Base-by-base conservation (phyloP, 768 basidiomycete genomes). In the Amanita subjunquillea region DNA sequence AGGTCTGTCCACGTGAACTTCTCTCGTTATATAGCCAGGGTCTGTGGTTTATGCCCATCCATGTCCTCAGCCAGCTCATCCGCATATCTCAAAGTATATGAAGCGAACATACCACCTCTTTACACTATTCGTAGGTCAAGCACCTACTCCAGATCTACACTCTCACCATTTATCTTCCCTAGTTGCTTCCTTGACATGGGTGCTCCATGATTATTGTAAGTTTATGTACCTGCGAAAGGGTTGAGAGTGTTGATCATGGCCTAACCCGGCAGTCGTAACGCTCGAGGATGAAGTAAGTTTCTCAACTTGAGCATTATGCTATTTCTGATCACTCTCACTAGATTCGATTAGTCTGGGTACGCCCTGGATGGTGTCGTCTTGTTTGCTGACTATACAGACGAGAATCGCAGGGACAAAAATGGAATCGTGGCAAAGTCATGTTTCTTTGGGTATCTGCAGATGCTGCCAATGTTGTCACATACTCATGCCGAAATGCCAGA, bases 281-380 rank as follows among this genome's bases (percentile, higher is more conserved):
- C 49, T 65, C 22, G 58, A 62, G 40, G 64, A 66, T 41, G 65
- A 66, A 59, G 65, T 62, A 30, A 5, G 54, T 17, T 40, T 20
- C 6, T 25, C 5, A 3, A 12, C 17, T 13, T 20, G 9, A 32
- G 17, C 7, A 7, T 10, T 15, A n/a, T 20, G 6, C 13, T 3
- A 22, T 13, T 27, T 3, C 20, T 25, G 6, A 29, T 22, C 2
- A 13, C 13, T 15, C 4, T 10, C 17, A 13, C n/a, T 4, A 42
- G 72, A 71, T 59, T 72, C 54, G 58, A 59, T 27, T 69, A 65
- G 68, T 74, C 30, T 73, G 73, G 72, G 73, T 73, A 44, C 27
- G 63, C n/a, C 12, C 15, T 4, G 4, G 20, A 34, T 8, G 13
- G 10, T 40, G 23, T 34, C 5, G 8, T 17, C 17, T 37, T 8